These are phyloP conservation scores for Trifolium dubium DNA, from an alignment of 306 rosid species.

Conservation along the genomic window DNA sequence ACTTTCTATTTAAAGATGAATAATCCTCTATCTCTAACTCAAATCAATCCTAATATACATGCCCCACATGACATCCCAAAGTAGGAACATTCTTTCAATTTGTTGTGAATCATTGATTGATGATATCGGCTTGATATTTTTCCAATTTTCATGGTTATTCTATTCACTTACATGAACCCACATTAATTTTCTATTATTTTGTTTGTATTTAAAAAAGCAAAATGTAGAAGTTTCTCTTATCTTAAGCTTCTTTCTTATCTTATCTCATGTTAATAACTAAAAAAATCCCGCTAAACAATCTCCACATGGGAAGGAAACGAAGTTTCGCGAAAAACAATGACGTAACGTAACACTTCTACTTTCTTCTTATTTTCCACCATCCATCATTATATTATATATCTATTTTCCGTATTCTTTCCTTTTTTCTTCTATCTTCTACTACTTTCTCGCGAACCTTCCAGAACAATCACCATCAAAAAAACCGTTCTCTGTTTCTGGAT, in stretches of 20 bases:
- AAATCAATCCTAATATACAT: too few species aligned
- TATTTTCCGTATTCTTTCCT: background rate
- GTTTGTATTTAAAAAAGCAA: too few species aligned
- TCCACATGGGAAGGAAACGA: slow-evolving; percentile 32
- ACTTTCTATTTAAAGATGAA: too few species aligned
- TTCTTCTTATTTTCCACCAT: background rate
- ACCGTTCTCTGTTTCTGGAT: background rate
- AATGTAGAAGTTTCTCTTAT: slow-evolving; percentile 31
- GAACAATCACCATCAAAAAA: slow-evolving; percentile 43
- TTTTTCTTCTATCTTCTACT: slow-evolving; percentile 28
- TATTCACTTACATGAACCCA: too few species aligned
- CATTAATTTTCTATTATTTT: too few species aligned
- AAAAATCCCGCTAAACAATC: background rate
- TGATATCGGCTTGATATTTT: too few species aligned
- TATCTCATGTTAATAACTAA: background rate
- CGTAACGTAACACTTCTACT: background rate
- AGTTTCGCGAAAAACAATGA: slow-evolving; percentile 38
- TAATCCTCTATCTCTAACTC: too few species aligned
- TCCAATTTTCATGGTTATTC: too few species aligned
- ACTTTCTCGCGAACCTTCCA: slow-evolving; percentile 62
- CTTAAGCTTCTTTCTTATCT: too few species aligned
- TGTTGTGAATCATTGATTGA: too few species aligned
- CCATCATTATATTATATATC: background rate
- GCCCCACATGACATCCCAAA: too few species aligned
- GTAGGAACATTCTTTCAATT: too few species aligned